Conservation (phyloP, 208 protist species). For the Crithidia fasciculata region DNA sequence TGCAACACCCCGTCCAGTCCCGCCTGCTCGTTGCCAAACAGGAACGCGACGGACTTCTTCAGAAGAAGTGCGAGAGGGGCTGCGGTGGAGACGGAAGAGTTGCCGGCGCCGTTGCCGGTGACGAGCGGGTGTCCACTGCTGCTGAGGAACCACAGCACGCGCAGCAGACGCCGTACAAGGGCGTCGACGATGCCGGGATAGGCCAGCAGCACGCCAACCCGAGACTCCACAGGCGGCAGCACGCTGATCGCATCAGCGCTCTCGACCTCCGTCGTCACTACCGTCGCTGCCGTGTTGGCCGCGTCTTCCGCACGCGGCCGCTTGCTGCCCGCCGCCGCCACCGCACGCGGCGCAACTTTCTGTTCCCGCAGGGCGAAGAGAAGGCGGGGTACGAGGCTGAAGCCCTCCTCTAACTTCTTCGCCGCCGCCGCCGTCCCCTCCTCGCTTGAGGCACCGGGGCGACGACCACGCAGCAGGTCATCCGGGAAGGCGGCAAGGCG, state of each 20-base stretch:
- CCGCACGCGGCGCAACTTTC: background rate
- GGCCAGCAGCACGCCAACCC: conserved; percentile 34
- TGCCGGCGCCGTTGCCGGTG: background rate
- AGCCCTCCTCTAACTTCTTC: conserved; percentile 33
- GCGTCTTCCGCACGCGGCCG: conserved; percentile 5
- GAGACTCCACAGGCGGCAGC: background rate
- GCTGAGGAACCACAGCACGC: conserved; percentile 52
- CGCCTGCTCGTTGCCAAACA: conserved; percentile 10
- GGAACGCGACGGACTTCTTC: conserved; percentile 17
- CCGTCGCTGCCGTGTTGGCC: background rate
- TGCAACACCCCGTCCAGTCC: conserved; percentile 52
- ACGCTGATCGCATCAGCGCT: background rate
- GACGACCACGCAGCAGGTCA: conserved; percentile 16
- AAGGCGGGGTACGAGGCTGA: conserved; percentile 36
- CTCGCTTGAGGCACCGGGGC: background rate
- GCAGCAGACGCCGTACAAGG: conserved; percentile 49
- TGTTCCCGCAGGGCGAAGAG: conserved; percentile 46
- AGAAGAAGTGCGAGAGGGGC: conserved; percentile 7
- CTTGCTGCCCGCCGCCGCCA: background rate
- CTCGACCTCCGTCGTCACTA: background rate
- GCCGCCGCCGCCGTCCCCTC: background rate
- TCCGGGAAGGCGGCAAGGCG: conserved; percentile 32
- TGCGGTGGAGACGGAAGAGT: background rate
- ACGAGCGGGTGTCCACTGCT: conserved; percentile 46
- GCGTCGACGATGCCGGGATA: conserved; percentile 42